A percentile compares a stretch with the other conserved stretches of the same genome.
These are phyloP conservation scores for Brachypodium distachyon DNA, from an alignment of 202 grass and related monocot genomes.

Conservation along the genomic window DNA sequence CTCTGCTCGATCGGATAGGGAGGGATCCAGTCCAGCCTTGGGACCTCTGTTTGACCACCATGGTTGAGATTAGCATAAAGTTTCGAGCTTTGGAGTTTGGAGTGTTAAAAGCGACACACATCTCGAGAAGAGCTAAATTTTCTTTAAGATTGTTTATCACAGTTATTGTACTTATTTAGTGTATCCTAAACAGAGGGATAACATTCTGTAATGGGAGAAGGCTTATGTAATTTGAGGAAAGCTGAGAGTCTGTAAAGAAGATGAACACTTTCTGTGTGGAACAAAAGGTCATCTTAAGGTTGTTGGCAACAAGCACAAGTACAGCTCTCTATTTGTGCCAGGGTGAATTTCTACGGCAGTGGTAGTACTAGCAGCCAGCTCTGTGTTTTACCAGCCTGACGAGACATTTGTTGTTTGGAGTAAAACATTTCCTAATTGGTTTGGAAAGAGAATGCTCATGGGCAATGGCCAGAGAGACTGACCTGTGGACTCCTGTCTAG, in stretches of 20 bases:
- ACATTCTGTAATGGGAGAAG: neutral
- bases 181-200: slow-evolving; percentile 18
- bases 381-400: neutral
- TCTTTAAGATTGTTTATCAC: neutral
- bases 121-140: slow-evolving; percentile 15
- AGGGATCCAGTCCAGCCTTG: slow-evolving; percentile 28
- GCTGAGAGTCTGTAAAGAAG: neutral
- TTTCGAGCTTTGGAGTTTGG: slow-evolving; percentile 12
- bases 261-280: neutral
- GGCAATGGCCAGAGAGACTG: slow-evolving; percentile 5
- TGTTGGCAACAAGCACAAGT: neutral
- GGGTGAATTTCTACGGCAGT: neutral
- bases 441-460: neutral
- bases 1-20: slow-evolving; percentile 1
- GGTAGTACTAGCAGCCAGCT: neutral
- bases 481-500: neutral
- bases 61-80: no score
- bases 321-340: neutral
- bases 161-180: no score
- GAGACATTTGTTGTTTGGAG: neutral
- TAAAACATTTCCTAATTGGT: no score
- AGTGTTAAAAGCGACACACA: slow-evolving; percentile 16
- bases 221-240: neutral
- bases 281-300: neutral
- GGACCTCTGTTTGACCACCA: slow-evolving; percentile 50